Evolutionary conservation across 805 yeast genomes (phyloP).

Genomic region (Myxozyma neglecta): DNA sequence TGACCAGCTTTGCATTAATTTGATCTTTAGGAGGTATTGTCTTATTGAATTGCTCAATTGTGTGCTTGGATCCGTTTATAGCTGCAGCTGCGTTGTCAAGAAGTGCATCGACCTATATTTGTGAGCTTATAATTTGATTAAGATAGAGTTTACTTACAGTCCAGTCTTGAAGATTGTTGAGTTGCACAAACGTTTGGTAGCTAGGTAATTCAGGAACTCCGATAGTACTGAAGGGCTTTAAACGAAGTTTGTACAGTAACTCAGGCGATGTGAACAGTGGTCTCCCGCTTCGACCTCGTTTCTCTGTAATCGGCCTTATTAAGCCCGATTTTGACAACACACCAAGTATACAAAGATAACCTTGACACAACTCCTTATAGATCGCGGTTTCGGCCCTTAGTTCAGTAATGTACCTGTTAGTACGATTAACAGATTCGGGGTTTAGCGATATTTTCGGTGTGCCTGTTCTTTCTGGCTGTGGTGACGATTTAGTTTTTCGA

Average conservation of each 20-base stretch:
- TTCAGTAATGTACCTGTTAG: background rate
- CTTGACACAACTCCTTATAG: slow-evolving; percentile 10
- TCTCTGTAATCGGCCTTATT: background rate
- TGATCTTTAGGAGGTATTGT: background rate
- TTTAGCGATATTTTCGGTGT: background rate
- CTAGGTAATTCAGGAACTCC: slow-evolving; percentile 72
- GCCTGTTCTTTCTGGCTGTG: background rate
- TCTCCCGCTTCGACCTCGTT: background rate
- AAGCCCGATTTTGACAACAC: slow-evolving; percentile 14
- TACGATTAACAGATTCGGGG: background rate
- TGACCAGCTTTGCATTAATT: slow-evolving; percentile 6
- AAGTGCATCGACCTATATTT: slow-evolving; percentile 4
- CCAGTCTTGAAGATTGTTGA: slow-evolving; percentile 4
- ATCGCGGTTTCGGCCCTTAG: background rate
- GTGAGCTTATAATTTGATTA: background rate
- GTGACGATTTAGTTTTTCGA: background rate
- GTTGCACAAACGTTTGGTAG: slow-evolving; percentile 33
- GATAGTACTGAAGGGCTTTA: slow-evolving; percentile 77
- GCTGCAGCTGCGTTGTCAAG: slow-evolving; percentile 7
- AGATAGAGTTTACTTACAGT: background rate
- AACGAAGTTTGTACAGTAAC: slow-evolving; percentile 55
- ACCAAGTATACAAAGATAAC: slow-evolving; percentile 17
- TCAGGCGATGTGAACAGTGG: slow-evolving; percentile 33
- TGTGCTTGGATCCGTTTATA: background rate
- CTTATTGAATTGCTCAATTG: slow-evolving; percentile 4